These are phyloP conservation scores for Barnettozyma pratensis DNA, from an alignment of 805 yeast species.

Conservation along the genomic window DNA sequence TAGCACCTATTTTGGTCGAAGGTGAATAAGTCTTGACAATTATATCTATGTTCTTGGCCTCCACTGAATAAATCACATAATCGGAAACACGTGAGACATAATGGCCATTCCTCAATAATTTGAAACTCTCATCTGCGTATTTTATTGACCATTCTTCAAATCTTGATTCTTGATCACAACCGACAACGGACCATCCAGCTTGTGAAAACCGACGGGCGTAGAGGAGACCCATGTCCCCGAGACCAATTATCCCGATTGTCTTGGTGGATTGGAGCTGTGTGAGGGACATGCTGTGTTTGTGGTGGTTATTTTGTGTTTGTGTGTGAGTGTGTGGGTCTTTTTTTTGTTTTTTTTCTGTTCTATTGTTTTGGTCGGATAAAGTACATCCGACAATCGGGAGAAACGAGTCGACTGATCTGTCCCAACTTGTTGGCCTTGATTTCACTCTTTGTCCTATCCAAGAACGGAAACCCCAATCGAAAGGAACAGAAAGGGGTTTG, in stretches of 20 bases:
- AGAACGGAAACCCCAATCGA: no score
- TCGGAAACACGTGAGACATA: slow-evolving; percentile 77
- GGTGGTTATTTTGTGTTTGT: no score
- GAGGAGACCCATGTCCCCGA: slow-evolving; percentile 94
- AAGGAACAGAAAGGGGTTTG: no score
- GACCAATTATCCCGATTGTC: slow-evolving; percentile 84
- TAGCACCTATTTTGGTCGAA: slow-evolving; percentile 78
- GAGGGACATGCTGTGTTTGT: no score
- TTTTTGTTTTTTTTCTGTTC: no score
- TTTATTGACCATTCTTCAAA: slow-evolving; percentile 42
- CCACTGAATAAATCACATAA: slow-evolving; percentile 85
- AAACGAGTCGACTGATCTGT: no score
- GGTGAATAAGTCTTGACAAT: slow-evolving; percentile 81
- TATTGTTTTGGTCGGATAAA: no score
- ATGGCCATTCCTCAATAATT: slow-evolving; percentile 74
- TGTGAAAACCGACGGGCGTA: slow-evolving; percentile 74
- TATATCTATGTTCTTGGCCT: slow-evolving; percentile 74
- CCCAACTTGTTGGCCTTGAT: no score
- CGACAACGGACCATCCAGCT: slow-evolving; percentile 87
- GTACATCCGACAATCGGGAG: no score
- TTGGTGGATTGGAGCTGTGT: slow-evolving; percentile 25
- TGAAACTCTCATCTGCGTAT: slow-evolving; percentile 40
- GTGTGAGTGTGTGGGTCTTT: no score
- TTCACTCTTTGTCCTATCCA: no score
- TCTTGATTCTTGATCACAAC: slow-evolving; percentile 75